These are phyloP conservation scores for Erigeron canadensis DNA, from an alignment of 129 eudicot species.

Conservation along the genomic window DNA sequence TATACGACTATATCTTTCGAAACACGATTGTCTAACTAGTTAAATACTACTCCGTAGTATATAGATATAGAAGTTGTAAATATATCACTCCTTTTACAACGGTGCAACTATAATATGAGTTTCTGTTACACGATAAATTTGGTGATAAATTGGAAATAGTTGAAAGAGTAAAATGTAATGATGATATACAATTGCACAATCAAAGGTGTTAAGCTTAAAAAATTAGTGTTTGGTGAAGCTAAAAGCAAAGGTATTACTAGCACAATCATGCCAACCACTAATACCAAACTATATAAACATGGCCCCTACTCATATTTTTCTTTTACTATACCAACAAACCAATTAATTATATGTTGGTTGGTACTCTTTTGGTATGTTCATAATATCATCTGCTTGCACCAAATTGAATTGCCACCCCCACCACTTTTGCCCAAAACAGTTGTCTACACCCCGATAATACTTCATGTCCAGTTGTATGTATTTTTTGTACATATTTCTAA, in stretches of 20 bases:
- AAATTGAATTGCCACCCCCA: constrained; percentile 4
- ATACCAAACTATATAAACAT: constrained; percentile 20
- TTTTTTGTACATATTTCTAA: too few species aligned
- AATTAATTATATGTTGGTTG: constrained; percentile 15
- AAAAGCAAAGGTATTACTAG: constrained; percentile 28
- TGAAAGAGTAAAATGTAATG: neutral
- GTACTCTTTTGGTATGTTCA: constrained; percentile 7
- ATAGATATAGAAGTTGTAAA: too few species aligned
- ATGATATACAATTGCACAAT: constrained; percentile 21
- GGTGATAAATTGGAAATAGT: too few species aligned
- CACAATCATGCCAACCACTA: constrained; percentile 31
- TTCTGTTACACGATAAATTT: neutral
- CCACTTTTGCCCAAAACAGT: constrained; percentile 9
- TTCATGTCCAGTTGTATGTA: too few species aligned
- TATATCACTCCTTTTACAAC: too few species aligned
- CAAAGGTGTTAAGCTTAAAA: constrained; percentile 17
- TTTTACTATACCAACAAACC: constrained; percentile 23
- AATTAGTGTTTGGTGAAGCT: constrained; percentile 26
- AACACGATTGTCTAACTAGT: too few species aligned
- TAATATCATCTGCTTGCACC: constrained; percentile 6
- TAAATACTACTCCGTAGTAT: too few species aligned
- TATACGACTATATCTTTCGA: too few species aligned
- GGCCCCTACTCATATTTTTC: constrained; percentile 22
- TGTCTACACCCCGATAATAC: constrained; percentile 12
- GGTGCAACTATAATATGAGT: neutral